Evolutionary conservation across 2,329 filamentous ascomycete genomes (phyloP), one percentile per base, ranked within the genome.

Genomic region (Claviceps capensis): DNA sequence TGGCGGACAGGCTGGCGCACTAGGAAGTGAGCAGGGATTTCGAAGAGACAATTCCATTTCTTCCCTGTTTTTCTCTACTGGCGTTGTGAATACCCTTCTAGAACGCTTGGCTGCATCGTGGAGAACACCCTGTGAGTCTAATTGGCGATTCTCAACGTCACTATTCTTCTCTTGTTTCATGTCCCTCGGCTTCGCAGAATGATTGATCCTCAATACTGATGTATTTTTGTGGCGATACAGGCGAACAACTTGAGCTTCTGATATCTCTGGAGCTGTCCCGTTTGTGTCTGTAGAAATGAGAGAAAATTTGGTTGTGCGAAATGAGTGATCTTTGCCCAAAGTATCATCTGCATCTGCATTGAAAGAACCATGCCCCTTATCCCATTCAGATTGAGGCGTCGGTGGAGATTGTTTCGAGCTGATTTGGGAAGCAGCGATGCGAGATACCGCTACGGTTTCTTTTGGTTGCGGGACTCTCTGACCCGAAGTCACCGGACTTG

Each of bases 181-280:
- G 52, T 76, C 73, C 0, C 73, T 75, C 23, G 72, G 73, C 60
- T 71, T 75, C 43, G 67, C 69, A 9, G 74, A 73, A 60, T 81
- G 75, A 56, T 81, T 69, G 34, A 83, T 76, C 65, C 83, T 72
- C 43, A 82, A 63, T 11, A 84, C 67, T 4, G 81, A 84, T 47
- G 75, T 81, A 57, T 83, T 83, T 58, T 83, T 79, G 56, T 84
- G 81, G 19, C 77, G 73, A 57, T 76, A 82, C 58, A 84, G 79
- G 54, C 73, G 79, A 52, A 84, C 73, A 41, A 77, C 78, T 61
- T 77, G 67, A 37, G 81, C 81, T 65, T 84, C 79, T 1, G 79
- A 80, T 42, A 84, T 74, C 57, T 82, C 80, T 3, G 72, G 71
- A 2, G 77, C 81, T n/a, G 80, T 82, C 37, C 72, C 75, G 40